Conservation (phyloP, 345 rosid genomes). For the Citrus sp. region DNA sequence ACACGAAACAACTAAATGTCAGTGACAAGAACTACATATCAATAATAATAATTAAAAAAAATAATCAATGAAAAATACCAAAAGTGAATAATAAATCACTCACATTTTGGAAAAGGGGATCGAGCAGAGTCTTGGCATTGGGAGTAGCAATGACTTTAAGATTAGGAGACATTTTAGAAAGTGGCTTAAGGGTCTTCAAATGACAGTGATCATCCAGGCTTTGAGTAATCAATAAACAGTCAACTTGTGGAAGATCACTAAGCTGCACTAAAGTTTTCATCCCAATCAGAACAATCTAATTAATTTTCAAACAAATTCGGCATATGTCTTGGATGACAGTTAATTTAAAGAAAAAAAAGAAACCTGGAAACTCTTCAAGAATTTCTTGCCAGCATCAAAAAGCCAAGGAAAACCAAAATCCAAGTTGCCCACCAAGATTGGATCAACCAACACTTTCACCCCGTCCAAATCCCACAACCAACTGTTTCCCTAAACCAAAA, state of each 20-base stretch:
- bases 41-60: background rate
- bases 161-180: constrained; percentile 54
- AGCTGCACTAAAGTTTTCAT: constrained; percentile 52
- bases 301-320: background rate
- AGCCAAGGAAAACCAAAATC: constrained; percentile 95
- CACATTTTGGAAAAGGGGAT: constrained; percentile 73
- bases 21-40: background rate
- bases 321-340: background rate
- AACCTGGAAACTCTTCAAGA: constrained; percentile 69
- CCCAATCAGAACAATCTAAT: constrained; percentile 9
- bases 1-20: background rate
- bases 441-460: constrained; percentile 71
- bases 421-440: constrained; percentile 83
- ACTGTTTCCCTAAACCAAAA: constrained; percentile 62
- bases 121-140: constrained; percentile 82
- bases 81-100: constrained; percentile 19
- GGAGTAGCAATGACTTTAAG: constrained; percentile 80
- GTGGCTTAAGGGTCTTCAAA: constrained; percentile 70
- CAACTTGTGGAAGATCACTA: constrained; percentile 71
- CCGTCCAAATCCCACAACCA: constrained; percentile 87
- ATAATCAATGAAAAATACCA: background rate
- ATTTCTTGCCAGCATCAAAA: constrained; percentile 83
- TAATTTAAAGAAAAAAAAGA: background rate
- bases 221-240: constrained; percentile 83
- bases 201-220: constrained; percentile 97